phyloP scores from a whole-genome alignment of 2,329 filamentous ascomycete genomes.

The Ceratocystis lukuohia region DNA sequence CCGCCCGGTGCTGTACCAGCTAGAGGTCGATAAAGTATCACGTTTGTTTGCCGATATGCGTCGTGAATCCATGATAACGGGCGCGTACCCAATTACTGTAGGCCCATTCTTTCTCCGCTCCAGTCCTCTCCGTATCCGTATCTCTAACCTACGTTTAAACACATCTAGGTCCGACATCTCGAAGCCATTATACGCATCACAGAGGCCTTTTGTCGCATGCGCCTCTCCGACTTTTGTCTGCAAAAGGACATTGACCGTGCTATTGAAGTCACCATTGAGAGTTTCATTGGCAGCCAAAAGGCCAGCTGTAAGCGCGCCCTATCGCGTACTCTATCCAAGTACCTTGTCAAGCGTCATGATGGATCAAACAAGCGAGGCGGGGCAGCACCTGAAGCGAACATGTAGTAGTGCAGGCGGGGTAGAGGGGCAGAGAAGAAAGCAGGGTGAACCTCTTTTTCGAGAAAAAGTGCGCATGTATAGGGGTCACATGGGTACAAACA shows the following conservation, averaged over 20 bases:
- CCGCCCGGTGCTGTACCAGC: slow-evolving; percentile 85
- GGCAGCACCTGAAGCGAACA: slow-evolving; percentile 10
- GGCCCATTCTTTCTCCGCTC: slow-evolving; percentile 28
- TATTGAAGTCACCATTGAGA: slow-evolving; percentile 91
- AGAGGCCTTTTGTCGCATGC: slow-evolving; percentile 94
- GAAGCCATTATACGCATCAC: slow-evolving; percentile 95
- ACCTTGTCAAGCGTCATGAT: slow-evolving; percentile 46
- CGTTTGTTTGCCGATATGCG: slow-evolving; percentile 93
- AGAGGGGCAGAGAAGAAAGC: background rate
- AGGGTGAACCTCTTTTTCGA: too few species aligned
- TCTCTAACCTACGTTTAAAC: slow-evolving; percentile 21
- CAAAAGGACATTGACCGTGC: slow-evolving; percentile 87
- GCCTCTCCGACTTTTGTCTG: slow-evolving; percentile 88
- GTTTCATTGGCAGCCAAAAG: slow-evolving; percentile 92
- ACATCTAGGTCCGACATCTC: slow-evolving; percentile 70
- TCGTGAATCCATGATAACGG: slow-evolving; percentile 79
- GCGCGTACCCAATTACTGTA: slow-evolving; percentile 95
- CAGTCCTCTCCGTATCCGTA: background rate
- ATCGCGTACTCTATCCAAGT: slow-evolving; percentile 90
- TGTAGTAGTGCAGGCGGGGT: background rate
- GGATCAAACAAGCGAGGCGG: slow-evolving; percentile 12
- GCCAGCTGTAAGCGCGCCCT: slow-evolving; percentile 95
- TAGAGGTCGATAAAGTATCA: slow-evolving; percentile 94
- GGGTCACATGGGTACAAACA: too few species aligned
- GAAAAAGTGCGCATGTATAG: too few species aligned